Base-by-base conservation (phyloP, 176 grass and related monocot genomes). In the Oryza glaberrima region DNA sequence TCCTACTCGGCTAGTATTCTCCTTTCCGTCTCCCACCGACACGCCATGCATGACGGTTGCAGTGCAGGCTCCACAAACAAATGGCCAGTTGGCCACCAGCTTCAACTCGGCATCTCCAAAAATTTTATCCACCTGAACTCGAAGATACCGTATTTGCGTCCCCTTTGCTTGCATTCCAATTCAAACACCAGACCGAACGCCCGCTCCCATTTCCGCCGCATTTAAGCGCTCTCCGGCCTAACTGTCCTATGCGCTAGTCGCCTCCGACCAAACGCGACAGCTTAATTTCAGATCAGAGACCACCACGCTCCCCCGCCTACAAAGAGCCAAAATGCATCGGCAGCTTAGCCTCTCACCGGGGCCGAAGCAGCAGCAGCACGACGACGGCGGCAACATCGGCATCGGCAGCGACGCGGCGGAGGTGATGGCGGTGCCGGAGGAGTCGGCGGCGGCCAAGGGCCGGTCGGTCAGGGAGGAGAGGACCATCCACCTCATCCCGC, bases 401-500 rank as follows among this genome's bases (percentile, higher is more conserved):
- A 28, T 2, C 75, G 58, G 40, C 83, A 52, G 72, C 60, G 79
- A 83, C 58, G 76, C 77, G 23, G 76, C 54, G 78, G 72, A 76
- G 77, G 64, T 56, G 43, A 65, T 85, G 17, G 72, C 72, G 65
- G 71, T 64, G 65, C 44, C 72, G 4, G 82, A 77, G 73, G 78
- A 77, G 76, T 68, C 85, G 28, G 22, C 65, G 58, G 81, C 73
- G 47, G 65, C 69, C n/a, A 87, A 77, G 77, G 81, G 69, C 32
- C 41, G 88, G 54, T 5, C 67, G 69, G 58, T 47, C n/a, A 73
- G 77, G 84, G 84, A 66, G 65, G 91, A 94, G 69, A 64, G 74
- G 28, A 49, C 79, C 83, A 86, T 94, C 83, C 92, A 94, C 88
- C 79, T 94, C 75, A 83, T 94, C 82, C 92, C 92, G 51, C 44